Evolutionary conservation across 1,139 yeast genomes (phyloP).

Genomic region (Nematodospora anomalae): DNA sequence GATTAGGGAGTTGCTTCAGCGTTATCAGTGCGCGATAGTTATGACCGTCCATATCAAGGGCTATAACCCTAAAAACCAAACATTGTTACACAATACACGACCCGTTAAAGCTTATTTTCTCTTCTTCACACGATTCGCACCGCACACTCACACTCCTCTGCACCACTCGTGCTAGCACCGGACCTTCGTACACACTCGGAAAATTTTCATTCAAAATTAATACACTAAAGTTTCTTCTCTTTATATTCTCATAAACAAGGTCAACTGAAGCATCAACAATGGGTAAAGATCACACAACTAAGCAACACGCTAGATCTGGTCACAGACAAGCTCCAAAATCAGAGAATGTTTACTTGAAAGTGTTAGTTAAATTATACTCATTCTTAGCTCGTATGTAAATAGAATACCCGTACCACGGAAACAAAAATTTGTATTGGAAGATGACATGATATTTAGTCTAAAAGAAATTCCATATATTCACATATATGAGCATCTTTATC

Average conservation of each 20-base stretch:
- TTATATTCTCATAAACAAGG: not conserved
- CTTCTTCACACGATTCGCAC: no score
- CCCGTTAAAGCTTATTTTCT: no score
- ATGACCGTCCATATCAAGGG: no score
- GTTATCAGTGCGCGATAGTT: no score
- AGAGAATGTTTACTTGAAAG: conserved; percentile 96
- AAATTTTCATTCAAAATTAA: not conserved
- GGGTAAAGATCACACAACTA: conserved; percentile 98
- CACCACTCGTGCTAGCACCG: no score
- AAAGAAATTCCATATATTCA: conserved; percentile 1
- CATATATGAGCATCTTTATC: not conserved
- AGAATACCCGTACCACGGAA: not conserved
- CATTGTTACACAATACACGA: no score
- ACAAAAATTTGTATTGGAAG: not conserved
- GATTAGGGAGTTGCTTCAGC: no score
- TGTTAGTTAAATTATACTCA: conserved; percentile 96
- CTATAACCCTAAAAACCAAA: no score
- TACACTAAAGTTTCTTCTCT: not conserved
- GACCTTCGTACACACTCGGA: not conserved
- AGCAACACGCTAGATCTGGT: conserved; percentile 94
- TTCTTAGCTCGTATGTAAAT: conserved; percentile 96
- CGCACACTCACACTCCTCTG: no score
- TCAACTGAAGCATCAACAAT: conserved; percentile 34
- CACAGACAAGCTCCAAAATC: conserved; percentile 99
- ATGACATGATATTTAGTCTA: not conserved